phyloP scores from a whole-genome alignment of 106 monocot genomes.

The Posidonia australis region DNA sequence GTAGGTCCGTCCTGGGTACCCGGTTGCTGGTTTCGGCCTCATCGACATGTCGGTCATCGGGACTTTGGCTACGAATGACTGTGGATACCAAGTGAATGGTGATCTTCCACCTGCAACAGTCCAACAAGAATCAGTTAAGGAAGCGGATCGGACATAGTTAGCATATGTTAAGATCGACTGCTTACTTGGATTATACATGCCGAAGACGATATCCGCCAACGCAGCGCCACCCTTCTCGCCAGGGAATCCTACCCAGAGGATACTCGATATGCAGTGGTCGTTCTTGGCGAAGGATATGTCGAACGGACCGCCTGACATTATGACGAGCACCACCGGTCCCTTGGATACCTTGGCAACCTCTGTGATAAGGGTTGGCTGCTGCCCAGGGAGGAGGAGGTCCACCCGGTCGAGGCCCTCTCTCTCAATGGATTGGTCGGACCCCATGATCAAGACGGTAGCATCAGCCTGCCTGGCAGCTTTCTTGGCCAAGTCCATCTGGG shows the following conservation, averaged over 20 bases:
- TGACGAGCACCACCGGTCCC: conserved; percentile 77
- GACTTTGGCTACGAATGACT: conserved; percentile 52
- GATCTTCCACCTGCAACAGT: conserved; percentile 80
- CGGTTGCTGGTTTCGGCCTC: conserved; percentile 58
- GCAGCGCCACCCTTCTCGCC: conserved; percentile 85
- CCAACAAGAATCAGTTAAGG: neutral
- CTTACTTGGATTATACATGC: conserved; percentile 80
- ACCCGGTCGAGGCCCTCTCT: conserved; percentile 60
- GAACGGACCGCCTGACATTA: conserved; percentile 93
- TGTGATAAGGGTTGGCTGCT: conserved; percentile 50
- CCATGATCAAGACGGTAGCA: conserved; percentile 66
- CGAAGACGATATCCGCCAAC: conserved; percentile 72
- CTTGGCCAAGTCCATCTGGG: conserved; percentile 60
- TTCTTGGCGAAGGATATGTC: conserved; percentile 69
- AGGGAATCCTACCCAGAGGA: conserved; percentile 93
- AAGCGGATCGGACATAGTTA: too few species aligned
- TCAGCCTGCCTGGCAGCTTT: conserved; percentile 55
- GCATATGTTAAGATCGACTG: too few species aligned
- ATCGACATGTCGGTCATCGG: conserved; percentile 93
- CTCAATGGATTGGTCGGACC: conserved; percentile 74
- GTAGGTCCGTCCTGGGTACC: conserved; percentile 84
- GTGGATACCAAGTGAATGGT: conserved; percentile 91
- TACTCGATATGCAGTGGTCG: conserved; percentile 40
- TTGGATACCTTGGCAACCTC: conserved; percentile 66
- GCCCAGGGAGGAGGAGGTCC: conserved; percentile 62